Evolutionary conservation across 345 rosid genomes (phyloP), one percentile per base, ranked within the genome.

Genomic region (Euphorbia lathyris): DNA sequence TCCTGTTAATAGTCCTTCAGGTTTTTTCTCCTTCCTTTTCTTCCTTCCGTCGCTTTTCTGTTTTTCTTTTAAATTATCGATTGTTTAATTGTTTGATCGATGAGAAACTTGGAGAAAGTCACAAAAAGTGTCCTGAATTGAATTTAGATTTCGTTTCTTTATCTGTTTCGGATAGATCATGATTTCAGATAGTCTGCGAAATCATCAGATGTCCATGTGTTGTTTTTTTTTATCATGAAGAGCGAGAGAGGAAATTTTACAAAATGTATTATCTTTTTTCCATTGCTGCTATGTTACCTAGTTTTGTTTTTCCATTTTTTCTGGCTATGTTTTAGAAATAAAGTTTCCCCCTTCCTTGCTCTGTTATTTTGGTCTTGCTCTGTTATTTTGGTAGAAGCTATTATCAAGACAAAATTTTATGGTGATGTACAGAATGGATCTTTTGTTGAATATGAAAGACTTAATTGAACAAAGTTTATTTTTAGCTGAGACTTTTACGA

Each of bases 1-100:
- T 59, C 87, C 90, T 11, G 86, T 76, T 57, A 86, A 83, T 66
- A 82, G 86, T 63, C 84, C 94, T 61, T 77, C 92, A 81, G 93
- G 93, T 87, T 74, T 52, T 68, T 11, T 58, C 52, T 55, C 36
- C 25, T 60, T 38, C 30, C 29, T 23, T 26, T 53, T 2, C 27
- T 13, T 9, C 53, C 30, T 42, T 30, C 17, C 20, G 11, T 0
- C 7, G 26, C 7, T 60, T 58, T 58, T 30, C 20, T 29, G 22
- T 10, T 20, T 48, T 36, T 13, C 9, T 65, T 66, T 10, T 5
- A 7, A 58, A 51, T 65, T 1, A n/a, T 66, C 11, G 59, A 22
- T 43, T 45, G 53, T 48, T 16, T 7, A 40, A 12, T 4, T 4
- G n/a, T n/a, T n/a, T n/a, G n/a, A n/a, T n/a, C n/a, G n/a, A n/a